These are phyloP conservation scores for Porogramme epimiltina DNA, from an alignment of 1,284 basidiomycete species.

Conservation along the genomic window DNA sequence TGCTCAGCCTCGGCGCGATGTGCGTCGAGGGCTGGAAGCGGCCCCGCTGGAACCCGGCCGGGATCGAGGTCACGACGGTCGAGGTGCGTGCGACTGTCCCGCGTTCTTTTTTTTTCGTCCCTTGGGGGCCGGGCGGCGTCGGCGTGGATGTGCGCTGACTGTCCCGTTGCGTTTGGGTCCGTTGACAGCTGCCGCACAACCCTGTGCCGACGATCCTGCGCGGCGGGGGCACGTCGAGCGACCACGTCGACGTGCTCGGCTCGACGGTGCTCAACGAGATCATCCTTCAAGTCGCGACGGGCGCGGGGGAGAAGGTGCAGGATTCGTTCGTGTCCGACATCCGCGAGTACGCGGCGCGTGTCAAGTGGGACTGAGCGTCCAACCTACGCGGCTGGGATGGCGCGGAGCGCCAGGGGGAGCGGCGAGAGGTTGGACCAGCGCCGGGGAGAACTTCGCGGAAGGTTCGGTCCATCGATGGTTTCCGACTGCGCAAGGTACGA, in stretches of 20 bases:
- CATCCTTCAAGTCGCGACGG: constrained; percentile 87
- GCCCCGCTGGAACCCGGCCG: constrained; percentile 91
- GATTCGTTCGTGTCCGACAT: constrained; percentile 84
- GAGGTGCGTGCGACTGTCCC: constrained; percentile 77
- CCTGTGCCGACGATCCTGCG: constrained; percentile 79
- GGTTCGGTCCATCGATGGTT: no score
- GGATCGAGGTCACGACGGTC: constrained; percentile 83
- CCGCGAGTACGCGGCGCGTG: constrained; percentile 70
- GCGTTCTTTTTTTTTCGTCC: no score
- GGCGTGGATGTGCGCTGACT: no score
- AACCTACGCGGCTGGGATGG: no score
- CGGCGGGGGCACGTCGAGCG: constrained; percentile 89
- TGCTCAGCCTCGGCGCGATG: constrained; percentile 92
- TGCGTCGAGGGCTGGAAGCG: constrained; percentile 95
- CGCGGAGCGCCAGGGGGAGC: no score
- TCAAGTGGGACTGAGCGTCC: constrained; percentile 76
- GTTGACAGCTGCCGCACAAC: constrained; percentile 84
- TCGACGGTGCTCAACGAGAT: constrained; percentile 87
- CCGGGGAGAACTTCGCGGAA: no score
- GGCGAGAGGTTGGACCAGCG: no score
- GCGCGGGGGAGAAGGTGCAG: constrained; percentile 68
- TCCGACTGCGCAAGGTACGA: no score
- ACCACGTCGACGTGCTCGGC: constrained; percentile 95
- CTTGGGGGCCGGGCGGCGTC: not conserved
- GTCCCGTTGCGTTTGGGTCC: not conserved